These are phyloP conservation scores for Talaromyces adpressus DNA, from an alignment of 495 filamentous ascomycete genomes.

Conservation along the genomic window DNA sequence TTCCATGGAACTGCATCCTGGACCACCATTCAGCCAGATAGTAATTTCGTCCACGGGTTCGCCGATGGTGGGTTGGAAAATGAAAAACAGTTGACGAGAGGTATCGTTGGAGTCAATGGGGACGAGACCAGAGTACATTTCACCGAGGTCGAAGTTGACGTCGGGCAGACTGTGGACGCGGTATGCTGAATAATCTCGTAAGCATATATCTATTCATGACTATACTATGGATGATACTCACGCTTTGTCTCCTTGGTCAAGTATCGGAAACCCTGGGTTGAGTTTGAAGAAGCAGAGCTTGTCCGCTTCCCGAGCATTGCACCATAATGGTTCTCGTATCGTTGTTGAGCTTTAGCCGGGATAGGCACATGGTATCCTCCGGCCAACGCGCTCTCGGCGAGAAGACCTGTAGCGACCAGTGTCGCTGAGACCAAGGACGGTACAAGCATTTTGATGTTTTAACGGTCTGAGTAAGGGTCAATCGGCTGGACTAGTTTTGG, in stretches of 20 bases:
- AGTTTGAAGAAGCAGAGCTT: conserved; percentile 19
- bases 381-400: conserved; percentile 16
- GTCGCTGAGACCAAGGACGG: conserved; percentile 23
- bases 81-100: conserved; percentile 42
- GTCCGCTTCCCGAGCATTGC: conserved; percentile 76
- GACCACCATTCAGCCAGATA: conserved; percentile 67
- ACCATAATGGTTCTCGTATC: conserved; percentile 3
- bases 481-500: neutral
- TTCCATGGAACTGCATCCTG: conserved; percentile 61
- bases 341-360: conserved; percentile 51
- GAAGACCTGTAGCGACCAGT: conserved; percentile 20
- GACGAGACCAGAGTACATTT: conserved; percentile 68
- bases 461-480: neutral
- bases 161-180: conserved; percentile 64
- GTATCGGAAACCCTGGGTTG: conserved; percentile 28
- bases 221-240: conserved; percentile 12
- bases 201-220: neutral
- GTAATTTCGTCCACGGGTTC: conserved; percentile 55
- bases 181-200: conserved; percentile 35
- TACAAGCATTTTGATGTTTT: conserved; percentile 21
- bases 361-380: conserved; percentile 27
- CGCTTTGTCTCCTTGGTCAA: conserved; percentile 27
- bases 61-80: conserved; percentile 42
- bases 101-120: conserved; percentile 56
- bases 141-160: conserved; percentile 66